These are phyloP conservation scores for Leccinum solheimii DNA, from an alignment of 1,284 basidiomycete genomes.

Conservation along the genomic window DNA sequence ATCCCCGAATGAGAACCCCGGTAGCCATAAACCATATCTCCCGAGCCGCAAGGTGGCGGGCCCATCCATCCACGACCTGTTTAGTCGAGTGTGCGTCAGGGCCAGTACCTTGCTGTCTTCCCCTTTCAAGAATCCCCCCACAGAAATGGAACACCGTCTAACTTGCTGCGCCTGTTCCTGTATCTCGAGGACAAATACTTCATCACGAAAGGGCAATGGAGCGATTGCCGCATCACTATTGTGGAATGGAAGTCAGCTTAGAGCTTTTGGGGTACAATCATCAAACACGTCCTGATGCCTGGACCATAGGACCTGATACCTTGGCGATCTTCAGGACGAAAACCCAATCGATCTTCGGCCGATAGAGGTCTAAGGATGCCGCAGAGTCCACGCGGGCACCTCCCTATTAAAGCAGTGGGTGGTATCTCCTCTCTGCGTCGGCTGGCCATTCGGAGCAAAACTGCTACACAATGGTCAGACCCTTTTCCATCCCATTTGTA, in stretches of 20 bases:
- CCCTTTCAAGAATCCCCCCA: conserved; percentile 1
- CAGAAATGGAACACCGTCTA: conserved; percentile 5
- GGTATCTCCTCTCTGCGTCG: not conserved
- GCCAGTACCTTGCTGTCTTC: conserved; percentile 2
- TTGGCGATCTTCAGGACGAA: not conserved
- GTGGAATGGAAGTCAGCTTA: conserved; percentile 6
- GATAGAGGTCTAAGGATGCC: conserved; percentile 4
- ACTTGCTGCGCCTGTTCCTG: not conserved
- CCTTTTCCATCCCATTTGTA: conserved; percentile 32
- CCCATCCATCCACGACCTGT: conserved; percentile 3
- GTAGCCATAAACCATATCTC: conserved; percentile 13
- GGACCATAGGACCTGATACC: not conserved
- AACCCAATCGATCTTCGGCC: not conserved
- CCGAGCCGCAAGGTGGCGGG: conserved; percentile 6
- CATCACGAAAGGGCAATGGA: conserved; percentile 3
- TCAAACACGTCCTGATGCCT: not conserved
- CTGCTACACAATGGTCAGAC: conserved; percentile 33
- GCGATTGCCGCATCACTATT: not conserved
- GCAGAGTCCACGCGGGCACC: not conserved
- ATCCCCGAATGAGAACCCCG: conserved; percentile 17
- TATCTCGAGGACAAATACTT: conserved; percentile 7
- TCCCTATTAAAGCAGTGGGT: conserved; percentile 12
- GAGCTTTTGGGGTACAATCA: not conserved
- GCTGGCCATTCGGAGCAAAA: conserved; percentile 14
- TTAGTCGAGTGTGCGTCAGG: conserved; percentile 13